Evolutionary conservation across 441 rosid genomes (phyloP).

Genomic region (Aquilaria agallochum): DNA sequence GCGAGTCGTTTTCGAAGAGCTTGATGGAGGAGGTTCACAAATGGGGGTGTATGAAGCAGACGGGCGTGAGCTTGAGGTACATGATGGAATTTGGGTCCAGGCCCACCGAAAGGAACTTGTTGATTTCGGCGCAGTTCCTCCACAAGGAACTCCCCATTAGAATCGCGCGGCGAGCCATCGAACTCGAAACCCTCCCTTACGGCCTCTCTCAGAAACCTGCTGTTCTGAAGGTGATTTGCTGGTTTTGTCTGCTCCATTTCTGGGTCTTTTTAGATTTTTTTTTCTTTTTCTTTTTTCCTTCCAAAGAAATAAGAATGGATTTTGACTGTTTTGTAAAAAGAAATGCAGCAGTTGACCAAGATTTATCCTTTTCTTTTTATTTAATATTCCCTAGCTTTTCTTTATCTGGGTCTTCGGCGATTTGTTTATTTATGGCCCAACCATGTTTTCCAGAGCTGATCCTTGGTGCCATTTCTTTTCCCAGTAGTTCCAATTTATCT

Average conservation of each 20-base stretch:
- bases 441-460: no score
- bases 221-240: conserved; percentile 46
- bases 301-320: no score
- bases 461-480: no score
- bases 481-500: no score
- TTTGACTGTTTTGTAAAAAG: no score
- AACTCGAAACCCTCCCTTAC: conserved; percentile 73
- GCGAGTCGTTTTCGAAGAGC: conserved; percentile 48
- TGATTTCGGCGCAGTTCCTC: conserved; percentile 81
- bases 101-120: conserved; percentile 60
- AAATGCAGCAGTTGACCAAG: no score
- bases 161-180: conserved; percentile 77
- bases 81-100: conserved; percentile 94
- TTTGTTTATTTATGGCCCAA: no score
- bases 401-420: no score
- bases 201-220: conserved; percentile 84
- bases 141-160: conserved; percentile 88
- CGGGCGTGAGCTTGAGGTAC: conserved; percentile 84
- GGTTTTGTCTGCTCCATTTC: not conserved
- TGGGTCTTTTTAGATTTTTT: no score
- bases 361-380: no score
- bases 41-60: conserved; percentile 94
- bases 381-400: no score
- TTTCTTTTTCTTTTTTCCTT: no score
- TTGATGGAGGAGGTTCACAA: conserved; percentile 65